Conservation (phyloP, 306 rosid species). For the Casuarina cunninghamiana region DNA sequence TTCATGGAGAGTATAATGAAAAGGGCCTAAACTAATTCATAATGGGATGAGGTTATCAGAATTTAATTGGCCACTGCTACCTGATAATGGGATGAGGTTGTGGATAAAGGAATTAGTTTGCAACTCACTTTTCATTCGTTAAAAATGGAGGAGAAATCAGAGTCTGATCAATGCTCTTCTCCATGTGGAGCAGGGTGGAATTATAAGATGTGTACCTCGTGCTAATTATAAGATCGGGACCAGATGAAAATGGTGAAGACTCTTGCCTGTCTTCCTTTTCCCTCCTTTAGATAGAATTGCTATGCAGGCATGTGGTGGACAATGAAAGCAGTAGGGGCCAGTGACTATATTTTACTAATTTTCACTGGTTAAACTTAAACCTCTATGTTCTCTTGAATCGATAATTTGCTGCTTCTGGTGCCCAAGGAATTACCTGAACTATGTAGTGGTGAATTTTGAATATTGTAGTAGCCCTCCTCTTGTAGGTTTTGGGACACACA, state of each 20-base stretch:
- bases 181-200: neutral
- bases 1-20: neutral
- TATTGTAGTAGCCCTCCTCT: neutral
- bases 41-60: neutral
- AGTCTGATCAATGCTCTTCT: neutral
- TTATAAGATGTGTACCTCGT: neutral
- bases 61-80: neutral
- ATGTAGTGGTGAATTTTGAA: neutral
- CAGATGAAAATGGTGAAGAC: neutral
- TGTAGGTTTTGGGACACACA: neutral
- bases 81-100: constrained; percentile 3
- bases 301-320: neutral
- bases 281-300: neutral
- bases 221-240: neutral
- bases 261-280: neutral
- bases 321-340: neutral
- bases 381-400: neutral
- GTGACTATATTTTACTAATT: neutral
- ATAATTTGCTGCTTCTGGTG: neutral
- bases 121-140: neutral
- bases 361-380: neutral
- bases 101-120: neutral
- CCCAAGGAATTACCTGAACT: neutral
- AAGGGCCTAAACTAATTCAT: neutral
- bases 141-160: neutral